A percentile compares a stretch with the other conserved stretches of the same genome.
phyloP scores from a whole-genome alignment of 164 flowering plant genomes.

The Piper longum region DNA sequence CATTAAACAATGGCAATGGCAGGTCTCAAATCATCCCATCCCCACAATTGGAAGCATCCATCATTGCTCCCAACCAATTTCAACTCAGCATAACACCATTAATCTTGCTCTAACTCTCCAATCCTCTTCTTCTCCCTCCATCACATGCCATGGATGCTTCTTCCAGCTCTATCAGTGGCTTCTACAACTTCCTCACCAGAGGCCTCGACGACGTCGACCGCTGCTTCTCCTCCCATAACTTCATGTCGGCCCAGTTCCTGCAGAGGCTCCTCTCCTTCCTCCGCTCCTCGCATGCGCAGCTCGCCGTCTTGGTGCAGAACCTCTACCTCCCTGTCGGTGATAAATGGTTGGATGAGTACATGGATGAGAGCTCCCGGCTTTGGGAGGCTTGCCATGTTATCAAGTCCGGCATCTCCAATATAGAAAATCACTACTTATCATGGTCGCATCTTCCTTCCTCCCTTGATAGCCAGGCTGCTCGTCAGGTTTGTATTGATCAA shows the following conservation, averaged over 20 bases:
- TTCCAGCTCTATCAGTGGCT: constrained; percentile 74
- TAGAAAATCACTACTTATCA: constrained; percentile 62
- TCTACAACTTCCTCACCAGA: constrained; percentile 64
- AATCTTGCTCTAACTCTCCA: constrained; percentile 4
- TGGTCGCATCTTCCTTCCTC: constrained; percentile 41
- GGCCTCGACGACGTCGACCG: constrained; percentile 83
- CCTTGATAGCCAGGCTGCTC: constrained; percentile 43
- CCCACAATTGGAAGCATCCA: constrained; percentile 91
- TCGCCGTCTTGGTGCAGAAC: constrained; percentile 71
- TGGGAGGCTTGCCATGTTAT: constrained; percentile 90
- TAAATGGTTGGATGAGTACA: constrained; percentile 97
- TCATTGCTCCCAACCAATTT: constrained; percentile 85
- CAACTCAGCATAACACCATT: neutral
- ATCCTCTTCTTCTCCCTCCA: constrained; percentile 1
- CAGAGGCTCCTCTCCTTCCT: constrained; percentile 69
- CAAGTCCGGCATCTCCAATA: constrained; percentile 60
- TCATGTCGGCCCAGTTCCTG: constrained; percentile 88
- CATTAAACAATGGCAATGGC: constrained; percentile 68
- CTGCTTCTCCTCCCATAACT: constrained; percentile 37
- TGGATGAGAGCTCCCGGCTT: constrained; percentile 90
- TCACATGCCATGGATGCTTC: constrained; percentile 50
- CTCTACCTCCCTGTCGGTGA: constrained; percentile 82
- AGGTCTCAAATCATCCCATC: constrained; percentile 92
- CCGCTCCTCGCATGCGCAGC: constrained; percentile 66
- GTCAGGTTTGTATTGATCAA: constrained; percentile 41